Evolutionary conservation across 495 filamentous ascomycete genomes (phyloP), one percentile per base, ranked within the genome.

Genomic region (Annulohypoxylon stygium): DNA sequence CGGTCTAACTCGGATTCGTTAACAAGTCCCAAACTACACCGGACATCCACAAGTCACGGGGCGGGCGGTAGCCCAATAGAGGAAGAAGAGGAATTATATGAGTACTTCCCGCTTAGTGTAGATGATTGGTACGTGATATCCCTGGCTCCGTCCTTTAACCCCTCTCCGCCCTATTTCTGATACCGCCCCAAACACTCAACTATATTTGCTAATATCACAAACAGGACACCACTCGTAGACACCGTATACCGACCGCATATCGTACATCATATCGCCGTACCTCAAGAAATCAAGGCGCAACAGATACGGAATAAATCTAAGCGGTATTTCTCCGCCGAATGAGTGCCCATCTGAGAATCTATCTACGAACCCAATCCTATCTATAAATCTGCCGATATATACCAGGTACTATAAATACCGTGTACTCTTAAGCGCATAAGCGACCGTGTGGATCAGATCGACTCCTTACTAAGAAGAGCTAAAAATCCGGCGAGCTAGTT

Each of bases 221-320:
- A 70, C 20, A 86, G 84, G 83, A 93, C 94, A 85, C 91, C 92
- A 2, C 94, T 94, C 3, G 94, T 97, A 10, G 94, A 97, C 79
- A 93, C 94, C 7, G 90, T 97, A 43, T 97, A 97, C 71, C 85
- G 94, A n/a, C 94, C 94, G 8, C 94, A 97, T 79, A 92, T 96
- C 7, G 94, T 97, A 2, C 94, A 97, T 80, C 94, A 97, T 77
- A 94, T 91, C 37, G 90, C 91, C 48, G 84, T 93, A 59, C 92
- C 92, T 3, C 84, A 87, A 45, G 92, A 95, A 75, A 87, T 91
- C 74, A 94, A 93, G 74, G 90, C 90, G 12, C 85, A 90, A 54
- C 89, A 89, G 67, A 86, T 88, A 3, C 86, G 89, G 76, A 91
- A 88, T 67, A 90, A 90, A 73, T 90, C 89, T 62, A 97, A 95